Conservation (phyloP, 2,329 filamentous ascomycete genomes). For the Colletotrichum plurivorum region DNA sequence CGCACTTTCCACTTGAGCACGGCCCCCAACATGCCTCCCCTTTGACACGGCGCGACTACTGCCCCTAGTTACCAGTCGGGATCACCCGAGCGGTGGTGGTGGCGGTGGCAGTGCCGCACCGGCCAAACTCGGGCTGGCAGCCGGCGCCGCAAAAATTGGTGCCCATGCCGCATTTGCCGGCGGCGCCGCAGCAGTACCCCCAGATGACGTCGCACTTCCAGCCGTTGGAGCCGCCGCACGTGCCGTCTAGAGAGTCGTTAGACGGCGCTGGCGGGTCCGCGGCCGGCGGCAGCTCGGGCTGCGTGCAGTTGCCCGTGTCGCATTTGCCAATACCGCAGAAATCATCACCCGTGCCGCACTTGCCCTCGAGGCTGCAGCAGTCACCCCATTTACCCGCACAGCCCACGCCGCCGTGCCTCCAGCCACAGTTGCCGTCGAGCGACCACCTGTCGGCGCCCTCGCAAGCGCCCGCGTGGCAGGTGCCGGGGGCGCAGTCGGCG, state of each 20-base stretch:
- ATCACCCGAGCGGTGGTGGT: not conserved
- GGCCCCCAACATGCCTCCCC: no score
- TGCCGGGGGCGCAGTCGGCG: conserved; percentile 48
- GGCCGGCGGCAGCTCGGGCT: not conserved
- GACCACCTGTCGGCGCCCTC: conserved; percentile 47
- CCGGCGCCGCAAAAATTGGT: conserved; percentile 22
- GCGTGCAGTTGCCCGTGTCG: no score
- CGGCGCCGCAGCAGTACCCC: conserved; percentile 21
- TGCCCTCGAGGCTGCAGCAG: conserved; percentile 34
- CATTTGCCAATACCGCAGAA: conserved; percentile 21
- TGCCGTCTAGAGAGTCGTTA: conserved; percentile 9
- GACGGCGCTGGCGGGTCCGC: not conserved
- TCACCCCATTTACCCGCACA: conserved; percentile 51
- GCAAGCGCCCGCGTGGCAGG: conserved; percentile 52
- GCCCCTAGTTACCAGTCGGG: no score
- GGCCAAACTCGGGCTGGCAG: conserved; percentile 19
- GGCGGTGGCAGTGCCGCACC: not conserved
- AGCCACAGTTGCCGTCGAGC: conserved; percentile 53
- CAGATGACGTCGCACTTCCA: conserved; percentile 9
- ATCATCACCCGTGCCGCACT: conserved; percentile 15
- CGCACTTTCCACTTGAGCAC: no score
- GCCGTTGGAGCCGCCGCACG: conserved; percentile 11
- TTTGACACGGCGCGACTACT: no score
- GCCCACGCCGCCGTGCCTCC: conserved; percentile 44
- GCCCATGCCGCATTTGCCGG: conserved; percentile 13